Conservation (phyloP, 176 grass and related monocot genomes). For the Stipa capillata region DNA sequence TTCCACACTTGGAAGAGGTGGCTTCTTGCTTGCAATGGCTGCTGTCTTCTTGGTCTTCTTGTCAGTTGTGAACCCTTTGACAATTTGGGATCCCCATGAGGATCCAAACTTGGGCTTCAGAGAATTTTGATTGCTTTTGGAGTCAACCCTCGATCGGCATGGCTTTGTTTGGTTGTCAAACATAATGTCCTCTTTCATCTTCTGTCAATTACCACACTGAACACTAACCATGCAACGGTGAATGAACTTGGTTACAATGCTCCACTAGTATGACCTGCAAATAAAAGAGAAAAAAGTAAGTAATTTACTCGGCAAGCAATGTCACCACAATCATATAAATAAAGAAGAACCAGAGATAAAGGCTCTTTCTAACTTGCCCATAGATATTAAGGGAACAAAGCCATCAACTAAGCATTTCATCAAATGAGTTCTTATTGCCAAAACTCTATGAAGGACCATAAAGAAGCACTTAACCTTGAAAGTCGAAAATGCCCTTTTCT, state of each 20-base stretch:
- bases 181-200: conserved; percentile 94
- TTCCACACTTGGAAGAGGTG: conserved; percentile 41
- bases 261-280: conserved; percentile 19
- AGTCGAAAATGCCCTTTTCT: background rate
- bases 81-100: conserved; percentile 97
- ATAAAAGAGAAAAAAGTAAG: background rate
- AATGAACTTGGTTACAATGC: background rate
- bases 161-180: conserved; percentile 89
- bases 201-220: background rate
- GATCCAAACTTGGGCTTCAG: conserved; percentile 81
- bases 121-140: conserved; percentile 45
- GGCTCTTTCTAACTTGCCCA: background rate
- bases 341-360: background rate
- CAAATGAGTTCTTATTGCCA: background rate
- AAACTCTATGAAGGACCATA: background rate
- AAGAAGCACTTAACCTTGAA: background rate
- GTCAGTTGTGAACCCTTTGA: conserved; percentile 83
- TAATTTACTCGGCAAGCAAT: background rate
- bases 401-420: background rate
- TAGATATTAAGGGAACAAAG: background rate
- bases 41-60: conserved; percentile 78
- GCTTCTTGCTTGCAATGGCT: conserved; percentile 60
- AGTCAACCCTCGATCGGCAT: conserved; percentile 61
- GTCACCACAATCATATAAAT: too few relatives aligned
- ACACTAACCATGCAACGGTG: conserved; percentile 17